These are phyloP conservation scores for Mortierella sp. DNA, from an alignment of 371 early-diverging fungal species.

Conservation along the genomic window DNA sequence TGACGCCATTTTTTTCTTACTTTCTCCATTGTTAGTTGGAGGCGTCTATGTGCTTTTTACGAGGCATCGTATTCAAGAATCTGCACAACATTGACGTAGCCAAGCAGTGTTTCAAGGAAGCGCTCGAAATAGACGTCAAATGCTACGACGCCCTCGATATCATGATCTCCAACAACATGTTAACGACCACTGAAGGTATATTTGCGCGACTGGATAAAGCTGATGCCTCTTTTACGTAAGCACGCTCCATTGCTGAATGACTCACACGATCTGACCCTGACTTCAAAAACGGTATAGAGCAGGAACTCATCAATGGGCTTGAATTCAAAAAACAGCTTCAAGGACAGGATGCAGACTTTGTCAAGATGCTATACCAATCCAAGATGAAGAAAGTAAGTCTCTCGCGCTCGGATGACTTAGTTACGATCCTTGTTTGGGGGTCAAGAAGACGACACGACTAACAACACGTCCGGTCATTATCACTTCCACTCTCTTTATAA, in stretches of 20 bases:
- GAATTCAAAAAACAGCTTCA: constrained; percentile 69
- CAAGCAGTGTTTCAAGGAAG: constrained; percentile 74
- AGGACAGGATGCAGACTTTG: constrained; percentile 69
- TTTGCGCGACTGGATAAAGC: background rate
- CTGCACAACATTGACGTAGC: constrained; percentile 67
- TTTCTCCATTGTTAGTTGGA: constrained; percentile 62
- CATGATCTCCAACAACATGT: constrained; percentile 70
- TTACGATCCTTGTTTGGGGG: background rate
- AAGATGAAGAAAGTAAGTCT: constrained; percentile 70
- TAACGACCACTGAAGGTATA: constrained; percentile 75
- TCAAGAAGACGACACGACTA: background rate
- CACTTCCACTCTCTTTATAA: no score
- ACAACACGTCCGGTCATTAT: background rate
- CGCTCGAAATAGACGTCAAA: constrained; percentile 75
- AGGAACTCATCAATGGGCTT: constrained; percentile 68
- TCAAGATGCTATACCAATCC: constrained; percentile 71
- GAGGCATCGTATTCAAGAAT: constrained; percentile 73
- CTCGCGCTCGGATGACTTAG: background rate
- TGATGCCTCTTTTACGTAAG: background rate
- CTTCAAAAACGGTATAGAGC: constrained; percentile 58
- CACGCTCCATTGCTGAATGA: background rate
- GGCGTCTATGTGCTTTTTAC: constrained; percentile 75
- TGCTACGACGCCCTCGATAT: constrained; percentile 80
- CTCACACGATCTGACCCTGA: background rate
- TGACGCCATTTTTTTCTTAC: background rate